A percentile compares a stretch with the other conserved stretches of the same genome.
Evolutionary conservation across 352 stramenopile species (phyloP).

Genomic region (Globisporangium abappressorium): DNA sequence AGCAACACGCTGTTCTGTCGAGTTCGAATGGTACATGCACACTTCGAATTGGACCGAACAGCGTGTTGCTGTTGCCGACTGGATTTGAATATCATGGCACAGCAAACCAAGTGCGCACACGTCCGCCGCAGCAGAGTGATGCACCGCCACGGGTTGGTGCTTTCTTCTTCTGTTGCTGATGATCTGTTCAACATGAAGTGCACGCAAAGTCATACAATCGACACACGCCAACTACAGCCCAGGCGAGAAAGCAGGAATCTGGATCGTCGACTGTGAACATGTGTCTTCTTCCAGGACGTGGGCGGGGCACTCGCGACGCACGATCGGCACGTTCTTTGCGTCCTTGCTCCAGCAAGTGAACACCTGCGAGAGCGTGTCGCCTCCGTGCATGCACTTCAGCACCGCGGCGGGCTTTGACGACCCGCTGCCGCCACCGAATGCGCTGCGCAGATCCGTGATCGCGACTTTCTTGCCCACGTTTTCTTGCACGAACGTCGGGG

Average conservation of each 20-base stretch:
- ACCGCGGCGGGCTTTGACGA: constrained; percentile 19
- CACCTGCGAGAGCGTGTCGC: constrained; percentile 61
- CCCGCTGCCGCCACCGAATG: constrained; percentile 25
- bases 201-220: background rate
- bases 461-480: constrained; percentile 54
- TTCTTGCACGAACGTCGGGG: constrained; percentile 57
- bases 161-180: background rate
- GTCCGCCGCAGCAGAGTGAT: background rate
- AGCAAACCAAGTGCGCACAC: too few relatives aligned
- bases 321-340: constrained; percentile 41
- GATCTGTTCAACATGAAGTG: background rate
- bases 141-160: background rate
- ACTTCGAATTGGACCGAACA: too few relatives aligned
- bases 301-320: constrained; percentile 44
- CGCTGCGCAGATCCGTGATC: constrained; percentile 37
- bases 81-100: too few relatives aligned
- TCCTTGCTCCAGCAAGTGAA: constrained; percentile 84
- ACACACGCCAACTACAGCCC: background rate
- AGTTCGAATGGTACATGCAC: too few relatives aligned
- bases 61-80: too few relatives aligned
- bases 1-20: too few relatives aligned
- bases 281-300: constrained; percentile 76
- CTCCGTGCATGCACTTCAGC: constrained; percentile 36
- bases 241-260: constrained; percentile 50
- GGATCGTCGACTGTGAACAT: constrained; percentile 45